A percentile compares a stretch with the other conserved stretches of the same genome.
Conservation (phyloP, 495 filamentous ascomycete genomes). For the Tuber brumale region DNA sequence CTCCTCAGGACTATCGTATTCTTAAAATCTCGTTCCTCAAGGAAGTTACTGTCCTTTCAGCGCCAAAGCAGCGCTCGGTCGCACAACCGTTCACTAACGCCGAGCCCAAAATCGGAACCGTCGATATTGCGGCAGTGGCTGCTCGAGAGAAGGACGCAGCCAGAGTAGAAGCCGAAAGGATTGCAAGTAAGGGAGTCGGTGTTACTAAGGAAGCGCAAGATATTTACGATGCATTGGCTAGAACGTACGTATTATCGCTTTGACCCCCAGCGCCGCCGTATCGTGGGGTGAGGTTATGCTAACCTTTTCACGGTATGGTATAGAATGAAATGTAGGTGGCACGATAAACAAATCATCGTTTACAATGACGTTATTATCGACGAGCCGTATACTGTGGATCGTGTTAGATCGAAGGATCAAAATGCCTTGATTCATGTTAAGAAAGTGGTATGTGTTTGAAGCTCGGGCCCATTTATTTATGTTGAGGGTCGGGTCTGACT, state of each 20-base stretch:
- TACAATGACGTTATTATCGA: conserved; percentile 59
- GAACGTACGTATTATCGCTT: conserved; percentile 43
- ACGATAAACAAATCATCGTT: conserved; percentile 57
- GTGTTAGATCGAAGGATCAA: conserved; percentile 50
- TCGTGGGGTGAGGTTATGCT: background rate
- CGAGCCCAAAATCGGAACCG: conserved; percentile 45
- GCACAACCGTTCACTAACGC: conserved; percentile 45
- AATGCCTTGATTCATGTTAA: conserved; percentile 54
- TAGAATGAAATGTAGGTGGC: conserved; percentile 58
- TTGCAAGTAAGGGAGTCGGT: conserved; percentile 54
- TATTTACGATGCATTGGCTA: conserved; percentile 59
- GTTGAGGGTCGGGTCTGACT: background rate
- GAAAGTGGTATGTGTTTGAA: conserved; percentile 54
- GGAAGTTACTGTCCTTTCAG: conserved; percentile 51
- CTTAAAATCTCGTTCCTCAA: conserved; percentile 60
- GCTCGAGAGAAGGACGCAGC: conserved; percentile 52
- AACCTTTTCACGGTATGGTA: background rate
- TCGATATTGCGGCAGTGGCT: conserved; percentile 52
- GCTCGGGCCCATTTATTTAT: background rate
- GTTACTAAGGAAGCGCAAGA: conserved; percentile 63
- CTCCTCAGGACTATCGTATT: conserved; percentile 54
- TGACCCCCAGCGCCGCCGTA: background rate
- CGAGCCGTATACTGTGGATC: conserved; percentile 55
- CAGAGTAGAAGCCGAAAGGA: conserved; percentile 50
- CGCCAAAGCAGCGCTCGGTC: conserved; percentile 31